Percentiles rank a stretch among this genome's conserved stretches.
These are phyloP conservation scores for Teunomyces funiuensis DNA, from an alignment of 805 yeast species.

Conservation along the genomic window DNA sequence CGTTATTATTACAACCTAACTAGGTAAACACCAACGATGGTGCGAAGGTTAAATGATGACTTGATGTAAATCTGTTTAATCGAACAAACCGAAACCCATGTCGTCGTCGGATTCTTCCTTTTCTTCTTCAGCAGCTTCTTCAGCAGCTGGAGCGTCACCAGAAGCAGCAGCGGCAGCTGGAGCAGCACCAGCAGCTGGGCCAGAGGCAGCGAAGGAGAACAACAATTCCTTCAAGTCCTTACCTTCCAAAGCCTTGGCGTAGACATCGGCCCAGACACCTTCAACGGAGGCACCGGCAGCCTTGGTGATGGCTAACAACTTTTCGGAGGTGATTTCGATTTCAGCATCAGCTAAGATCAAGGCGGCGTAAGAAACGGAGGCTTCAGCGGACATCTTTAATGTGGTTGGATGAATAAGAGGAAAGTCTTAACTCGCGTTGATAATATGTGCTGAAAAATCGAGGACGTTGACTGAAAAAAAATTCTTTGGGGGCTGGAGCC, in stretches of 20 bases:
- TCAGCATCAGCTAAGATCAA: slow-evolving; percentile 97
- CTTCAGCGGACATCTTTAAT: slow-evolving; percentile 76
- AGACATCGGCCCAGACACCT: slow-evolving; percentile 81
- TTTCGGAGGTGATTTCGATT: slow-evolving; percentile 86
- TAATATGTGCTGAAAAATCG: slow-evolving; percentile 3
- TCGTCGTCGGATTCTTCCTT: slow-evolving; percentile 24
- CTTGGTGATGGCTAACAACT: slow-evolving; percentile 70
- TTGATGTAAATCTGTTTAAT: slow-evolving; percentile 15
- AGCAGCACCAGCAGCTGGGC: slow-evolving; percentile 40
- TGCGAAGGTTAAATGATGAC: background rate
- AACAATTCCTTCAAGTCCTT: slow-evolving; percentile 80
- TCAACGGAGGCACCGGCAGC: slow-evolving; percentile 87
- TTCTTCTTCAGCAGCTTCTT: slow-evolving; percentile 20
- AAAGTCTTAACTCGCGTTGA: slow-evolving; percentile 4
- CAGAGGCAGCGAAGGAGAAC: slow-evolving; percentile 51
- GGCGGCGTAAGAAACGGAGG: slow-evolving; percentile 97
- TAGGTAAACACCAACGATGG: slow-evolving; percentile 4
- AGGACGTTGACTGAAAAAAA: background rate
- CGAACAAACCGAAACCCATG: slow-evolving; percentile 35
- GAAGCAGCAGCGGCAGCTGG: slow-evolving; percentile 35
- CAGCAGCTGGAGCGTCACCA: slow-evolving; percentile 52
- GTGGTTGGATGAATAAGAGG: slow-evolving; percentile 1
- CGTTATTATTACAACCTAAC: slow-evolving; percentile 5
- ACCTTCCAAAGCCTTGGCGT: slow-evolving; percentile 84
- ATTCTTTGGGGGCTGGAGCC: slow-evolving; percentile 10